Conservation (phyloP, 2,329 filamentous ascomycete genomes). For the Colletotrichum cuscutae region DNA sequence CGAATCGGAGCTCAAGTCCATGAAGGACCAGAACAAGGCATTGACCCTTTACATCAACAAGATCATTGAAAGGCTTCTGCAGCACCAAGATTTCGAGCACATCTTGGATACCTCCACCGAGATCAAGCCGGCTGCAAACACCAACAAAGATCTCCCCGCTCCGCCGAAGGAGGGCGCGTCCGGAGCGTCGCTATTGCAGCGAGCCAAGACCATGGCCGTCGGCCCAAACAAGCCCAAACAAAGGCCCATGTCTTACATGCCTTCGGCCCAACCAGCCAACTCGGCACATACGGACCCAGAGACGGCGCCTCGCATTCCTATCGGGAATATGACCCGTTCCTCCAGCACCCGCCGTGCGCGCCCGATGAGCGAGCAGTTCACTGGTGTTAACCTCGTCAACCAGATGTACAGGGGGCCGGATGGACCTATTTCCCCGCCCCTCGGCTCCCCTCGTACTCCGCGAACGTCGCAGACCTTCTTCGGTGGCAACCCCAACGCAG, state of each 20-base stretch:
- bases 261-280: constrained; percentile 42
- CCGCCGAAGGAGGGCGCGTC: constrained; percentile 69
- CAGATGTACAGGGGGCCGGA: constrained; percentile 88
- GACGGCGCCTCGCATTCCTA: constrained; percentile 81
- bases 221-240: constrained; percentile 57
- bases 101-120: constrained; percentile 82
- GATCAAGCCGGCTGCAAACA: constrained; percentile 55
- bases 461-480: constrained; percentile 75
- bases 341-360: constrained; percentile 64
- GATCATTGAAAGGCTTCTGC: constrained; percentile 94
- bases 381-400: constrained; percentile 76
- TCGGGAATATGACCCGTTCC: constrained; percentile 66
- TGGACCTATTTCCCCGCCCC: constrained; percentile 68
- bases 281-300: constrained; percentile 72
- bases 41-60: constrained; percentile 98
- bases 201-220: constrained; percentile 69
- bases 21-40: constrained; percentile 96
- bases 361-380: constrained; percentile 73
- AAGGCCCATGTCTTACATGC: constrained; percentile 69
- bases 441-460: constrained; percentile 68
- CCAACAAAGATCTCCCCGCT: constrained; percentile 86
- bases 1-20: constrained; percentile 80
- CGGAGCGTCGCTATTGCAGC: constrained; percentile 64
- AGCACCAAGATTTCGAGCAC: constrained; percentile 94
- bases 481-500: constrained; percentile 63